phyloP scores from a whole-genome alignment of 1,139 yeast genomes.

The Blastobotrys indianensis region DNA sequence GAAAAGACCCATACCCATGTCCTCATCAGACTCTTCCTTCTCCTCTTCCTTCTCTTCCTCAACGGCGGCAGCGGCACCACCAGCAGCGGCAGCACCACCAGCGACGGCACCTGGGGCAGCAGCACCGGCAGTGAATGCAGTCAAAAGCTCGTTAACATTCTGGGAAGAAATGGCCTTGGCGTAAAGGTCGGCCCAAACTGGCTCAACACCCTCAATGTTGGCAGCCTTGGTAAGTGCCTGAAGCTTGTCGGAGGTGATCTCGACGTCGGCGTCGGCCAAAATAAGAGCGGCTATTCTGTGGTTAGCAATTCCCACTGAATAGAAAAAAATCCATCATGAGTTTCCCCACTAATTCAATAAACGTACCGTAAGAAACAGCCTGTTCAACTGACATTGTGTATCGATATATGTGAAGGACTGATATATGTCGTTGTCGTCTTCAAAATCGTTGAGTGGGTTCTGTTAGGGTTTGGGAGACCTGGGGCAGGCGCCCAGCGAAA shows the following conservation, averaged over 20 bases:
- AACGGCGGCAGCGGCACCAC: constrained; percentile 60
- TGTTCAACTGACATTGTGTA: constrained; percentile 45
- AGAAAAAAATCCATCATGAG: background rate
- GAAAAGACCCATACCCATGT: constrained; percentile 37
- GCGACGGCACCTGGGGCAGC: constrained; percentile 56
- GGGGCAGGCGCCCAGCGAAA: background rate
- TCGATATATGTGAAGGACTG: background rate
- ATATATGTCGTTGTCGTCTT: constrained; percentile 1
- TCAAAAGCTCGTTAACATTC: constrained; percentile 82
- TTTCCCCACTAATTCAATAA: too few relatives aligned
- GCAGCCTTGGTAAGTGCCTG: constrained; percentile 80
- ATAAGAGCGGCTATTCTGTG: constrained; percentile 70
- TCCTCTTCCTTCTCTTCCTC: constrained; percentile 44
- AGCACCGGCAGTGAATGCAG: constrained; percentile 56
- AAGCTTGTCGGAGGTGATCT: constrained; percentile 85
- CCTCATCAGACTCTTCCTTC: constrained; percentile 32
- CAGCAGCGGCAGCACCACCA: constrained; percentile 51
- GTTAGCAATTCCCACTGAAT: constrained; percentile 33
- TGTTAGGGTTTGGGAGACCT: background rate
- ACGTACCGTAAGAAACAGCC: constrained; percentile 54
- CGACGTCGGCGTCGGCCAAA: constrained; percentile 93
- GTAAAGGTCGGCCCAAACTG: constrained; percentile 89
- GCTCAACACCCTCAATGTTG: constrained; percentile 69
- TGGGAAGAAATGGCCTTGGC: constrained; percentile 97
- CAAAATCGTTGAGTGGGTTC: background rate